Conservation (phyloP, 164 flowering plant species). For the Hamamelis virginiana region DNA sequence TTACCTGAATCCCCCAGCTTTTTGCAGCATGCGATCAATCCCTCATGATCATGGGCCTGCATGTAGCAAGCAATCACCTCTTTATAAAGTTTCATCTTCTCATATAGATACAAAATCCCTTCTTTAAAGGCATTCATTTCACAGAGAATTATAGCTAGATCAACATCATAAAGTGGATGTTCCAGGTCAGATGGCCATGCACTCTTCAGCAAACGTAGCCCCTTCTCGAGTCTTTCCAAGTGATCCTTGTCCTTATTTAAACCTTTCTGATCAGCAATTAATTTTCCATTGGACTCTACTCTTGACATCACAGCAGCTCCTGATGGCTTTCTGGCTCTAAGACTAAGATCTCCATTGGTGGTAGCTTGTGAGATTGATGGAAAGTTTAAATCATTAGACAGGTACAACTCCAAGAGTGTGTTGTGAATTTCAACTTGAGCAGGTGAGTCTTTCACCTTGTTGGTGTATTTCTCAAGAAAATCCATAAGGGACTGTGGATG, state of each 20-base stretch:
- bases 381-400: slow-evolving; percentile 78
- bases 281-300: slow-evolving; percentile 48
- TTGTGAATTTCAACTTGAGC: slow-evolving; percentile 95
- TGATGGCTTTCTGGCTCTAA: slow-evolving; percentile 24
- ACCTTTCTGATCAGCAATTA: slow-evolving; percentile 26
- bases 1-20: slow-evolving; percentile 84
- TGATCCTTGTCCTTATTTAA: slow-evolving; percentile 38
- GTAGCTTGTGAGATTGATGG: slow-evolving; percentile 60
- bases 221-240: slow-evolving; percentile 63
- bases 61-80: slow-evolving; percentile 97
- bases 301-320: slow-evolving; percentile 26
- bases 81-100: slow-evolving; percentile 91
- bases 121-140: slow-evolving; percentile 91
- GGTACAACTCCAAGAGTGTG: slow-evolving; percentile 87
- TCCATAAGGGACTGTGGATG: slow-evolving; percentile 89
- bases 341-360: slow-evolving; percentile 26
- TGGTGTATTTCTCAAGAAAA: slow-evolving; percentile 80
- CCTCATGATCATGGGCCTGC: slow-evolving; percentile 95
- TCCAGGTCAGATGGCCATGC: slow-evolving; percentile 91
- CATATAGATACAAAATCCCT: slow-evolving; percentile 84
- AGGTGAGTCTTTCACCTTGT: slow-evolving; percentile 87
- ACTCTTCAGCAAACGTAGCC: slow-evolving; percentile 67
- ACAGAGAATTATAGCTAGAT: slow-evolving; percentile 86
- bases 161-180: slow-evolving; percentile 87
- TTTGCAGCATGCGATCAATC: slow-evolving; percentile 94